Base-by-base conservation (phyloP, 306 rosid genomes). In the Pachyrhizus erosus region DNA sequence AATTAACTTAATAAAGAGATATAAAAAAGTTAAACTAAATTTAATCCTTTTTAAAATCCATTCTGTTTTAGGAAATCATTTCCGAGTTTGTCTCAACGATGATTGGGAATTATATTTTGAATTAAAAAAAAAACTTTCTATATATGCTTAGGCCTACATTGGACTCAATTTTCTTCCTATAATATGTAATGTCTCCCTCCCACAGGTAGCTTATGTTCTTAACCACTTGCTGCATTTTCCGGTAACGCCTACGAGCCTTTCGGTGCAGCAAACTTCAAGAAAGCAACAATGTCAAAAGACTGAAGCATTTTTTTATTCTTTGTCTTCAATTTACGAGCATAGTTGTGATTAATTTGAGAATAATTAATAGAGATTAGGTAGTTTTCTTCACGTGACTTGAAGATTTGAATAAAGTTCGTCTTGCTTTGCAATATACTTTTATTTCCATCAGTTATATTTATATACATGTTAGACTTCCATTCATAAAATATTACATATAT, bases 191-290 rank as follows among this genome's bases (percentile, higher is more conserved):
- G 66, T 58, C 34, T 24, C 17, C 17, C 65, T 58, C 34, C 33
- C 14, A 9, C 43, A 62, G 24, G 24, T 15, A 33, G 27, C 3
- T 34, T 18, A 3, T 9, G 8, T 34, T 66, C 51, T 39, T 40
- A 37, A 40, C 31, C 51, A 67, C 49, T 49, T 39, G 73, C 51
- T 39, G 73, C 31, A 42, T 67, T 67, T n/a, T 39, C 51, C 51
- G 4, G n/a, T 34, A 9, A 31, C 29, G 17, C 17, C 34, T 2
- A 55, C 0, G 27, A 55, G 13, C 43, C 18, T 29, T 37, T 37
- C 17, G n/a, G 48, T 5, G n/a, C 10, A 17, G 1, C 49, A 65
- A 65, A 67, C 9, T 67, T 67, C 72, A 34, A 66, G 26, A 66
- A 66, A 66, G 48, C 46, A 31, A 33, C 42, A 14, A 7, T 4